Evolutionary conservation across 1,139 yeast genomes (phyloP).

Genomic region (Hansenula anomala): DNA sequence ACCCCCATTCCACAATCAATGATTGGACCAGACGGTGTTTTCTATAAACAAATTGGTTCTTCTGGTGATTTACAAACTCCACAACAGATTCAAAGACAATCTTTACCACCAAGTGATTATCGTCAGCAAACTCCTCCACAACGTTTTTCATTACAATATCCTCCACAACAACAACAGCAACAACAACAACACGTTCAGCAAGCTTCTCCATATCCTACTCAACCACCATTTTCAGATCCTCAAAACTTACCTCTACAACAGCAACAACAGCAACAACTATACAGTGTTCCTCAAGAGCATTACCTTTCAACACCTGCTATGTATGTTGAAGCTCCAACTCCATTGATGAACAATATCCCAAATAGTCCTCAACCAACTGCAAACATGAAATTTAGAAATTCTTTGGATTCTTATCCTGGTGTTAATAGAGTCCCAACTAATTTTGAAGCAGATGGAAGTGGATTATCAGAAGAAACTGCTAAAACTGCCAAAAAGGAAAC

Average conservation of each 20-base stretch:
- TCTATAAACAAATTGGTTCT: slow-evolving; percentile 12
- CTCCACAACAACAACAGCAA: slow-evolving; percentile 5
- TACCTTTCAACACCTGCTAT: slow-evolving; percentile 3
- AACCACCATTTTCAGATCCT: not conserved
- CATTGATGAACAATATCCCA: slow-evolving; percentile 3
- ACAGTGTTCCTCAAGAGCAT: not conserved
- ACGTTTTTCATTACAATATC: slow-evolving; percentile 7
- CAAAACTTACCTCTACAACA: too few species aligned
- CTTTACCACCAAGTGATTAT: slow-evolving; percentile 10
- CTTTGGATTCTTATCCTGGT: slow-evolving; percentile 9
- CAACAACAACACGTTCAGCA: not conserved
- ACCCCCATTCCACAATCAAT: slow-evolving; percentile 17
- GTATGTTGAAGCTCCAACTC: slow-evolving; percentile 13
- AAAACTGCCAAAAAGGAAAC: slow-evolving; percentile 20
- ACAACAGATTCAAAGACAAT: slow-evolving; percentile 10
- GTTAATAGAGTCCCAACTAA: not conserved
- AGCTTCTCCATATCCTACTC: not conserved
- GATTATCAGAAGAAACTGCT: slow-evolving; percentile 17
- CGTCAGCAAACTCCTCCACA: slow-evolving; percentile 8
- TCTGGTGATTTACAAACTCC: slow-evolving; percentile 9
- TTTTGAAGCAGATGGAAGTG: slow-evolving; percentile 15
- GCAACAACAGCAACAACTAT: not conserved
- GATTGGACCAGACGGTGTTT: slow-evolving; percentile 19
- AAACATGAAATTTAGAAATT: slow-evolving; percentile 4
- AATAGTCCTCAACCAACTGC: slow-evolving; percentile 4